Evolutionary conservation across 176 grass and related monocot species (phyloP).

Genomic region (Avena eriantha): DNA sequence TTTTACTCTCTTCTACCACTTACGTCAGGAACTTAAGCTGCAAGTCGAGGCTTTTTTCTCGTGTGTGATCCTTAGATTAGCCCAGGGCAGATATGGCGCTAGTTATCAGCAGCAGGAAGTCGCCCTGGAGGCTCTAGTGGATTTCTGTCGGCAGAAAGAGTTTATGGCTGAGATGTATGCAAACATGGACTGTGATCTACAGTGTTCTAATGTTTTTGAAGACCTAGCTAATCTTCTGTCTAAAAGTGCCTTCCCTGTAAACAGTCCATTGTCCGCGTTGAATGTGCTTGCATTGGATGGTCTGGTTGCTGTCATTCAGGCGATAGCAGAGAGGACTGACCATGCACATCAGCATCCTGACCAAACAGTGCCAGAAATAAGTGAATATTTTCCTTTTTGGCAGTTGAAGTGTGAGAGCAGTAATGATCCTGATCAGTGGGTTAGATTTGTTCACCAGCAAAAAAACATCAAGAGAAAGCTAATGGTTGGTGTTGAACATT

Average conservation of each 20-base stretch:
- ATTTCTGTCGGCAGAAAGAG: conserved; percentile 95
- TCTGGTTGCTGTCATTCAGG: conserved; percentile 76
- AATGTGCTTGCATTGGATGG: conserved; percentile 95
- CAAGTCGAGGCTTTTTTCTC: conserved; percentile 97
- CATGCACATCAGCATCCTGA: conserved; percentile 61
- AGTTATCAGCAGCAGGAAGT: conserved; percentile 98
- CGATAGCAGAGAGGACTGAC: conserved; percentile 75
- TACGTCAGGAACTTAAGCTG: conserved; percentile 83
- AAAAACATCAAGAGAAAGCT: conserved; percentile 92
- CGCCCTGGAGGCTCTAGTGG: conserved; percentile 87
- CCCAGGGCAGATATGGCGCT: conserved; percentile 80
- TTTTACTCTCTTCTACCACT: conserved; percentile 90
- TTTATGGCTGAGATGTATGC: conserved; percentile 99
- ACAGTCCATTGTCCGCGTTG: conserved; percentile 80
- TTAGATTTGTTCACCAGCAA: conserved; percentile 80
- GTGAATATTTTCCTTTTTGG: conserved; percentile 93
- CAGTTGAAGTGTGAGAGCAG: conserved; percentile 68
- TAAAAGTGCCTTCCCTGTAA: conserved; percentile 93
- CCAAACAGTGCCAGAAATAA: conserved; percentile 61
- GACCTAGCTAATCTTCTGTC: conserved; percentile 91
- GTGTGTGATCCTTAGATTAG: conserved; percentile 88
- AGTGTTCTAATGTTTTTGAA: conserved; percentile 95
- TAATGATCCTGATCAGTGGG: conserved; percentile 79
- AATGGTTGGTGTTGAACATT: conserved; percentile 86
- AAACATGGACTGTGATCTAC: conserved; percentile 96